These are phyloP conservation scores for Pilaira anomala DNA, from an alignment of 192 early-diverging fungal species.

Conservation along the genomic window DNA sequence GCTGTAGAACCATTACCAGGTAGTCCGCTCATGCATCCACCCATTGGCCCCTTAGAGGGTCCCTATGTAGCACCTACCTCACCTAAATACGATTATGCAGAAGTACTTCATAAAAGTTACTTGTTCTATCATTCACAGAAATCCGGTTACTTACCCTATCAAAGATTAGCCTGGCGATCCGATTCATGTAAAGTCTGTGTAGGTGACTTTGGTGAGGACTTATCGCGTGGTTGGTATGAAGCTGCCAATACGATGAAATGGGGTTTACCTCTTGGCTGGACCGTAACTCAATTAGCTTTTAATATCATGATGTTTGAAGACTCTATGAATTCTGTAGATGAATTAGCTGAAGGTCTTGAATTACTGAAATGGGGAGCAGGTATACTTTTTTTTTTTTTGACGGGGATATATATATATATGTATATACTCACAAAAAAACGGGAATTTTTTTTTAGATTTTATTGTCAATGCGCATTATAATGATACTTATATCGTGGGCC, in stretches of 20 bases:
- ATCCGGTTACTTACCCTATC: conserved; percentile 47
- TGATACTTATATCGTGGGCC: conserved; percentile 47
- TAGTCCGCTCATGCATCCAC: conserved; percentile 34
- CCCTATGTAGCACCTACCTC: conserved; percentile 39
- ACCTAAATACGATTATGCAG: conserved; percentile 51
- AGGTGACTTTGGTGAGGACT: conserved; percentile 50
- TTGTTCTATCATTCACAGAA: conserved; percentile 52
- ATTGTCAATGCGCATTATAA: conserved; percentile 56
- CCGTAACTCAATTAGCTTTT: conserved; percentile 46
- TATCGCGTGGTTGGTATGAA: conserved; percentile 54
- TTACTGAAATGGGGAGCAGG: conserved; percentile 37
- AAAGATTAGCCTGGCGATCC: conserved; percentile 50
- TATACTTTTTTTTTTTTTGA: conserved; percentile 12
- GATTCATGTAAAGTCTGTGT: conserved; percentile 52
- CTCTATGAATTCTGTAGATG: conserved; percentile 40
- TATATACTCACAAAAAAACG: not conserved
- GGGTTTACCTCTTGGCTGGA: conserved; percentile 49
- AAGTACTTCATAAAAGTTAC: conserved; percentile 51
- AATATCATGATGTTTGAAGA: conserved; percentile 45
- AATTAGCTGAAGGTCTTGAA: conserved; percentile 39
- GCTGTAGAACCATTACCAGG: not conserved
- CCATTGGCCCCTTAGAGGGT: conserved; percentile 28
- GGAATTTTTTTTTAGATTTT: conserved; percentile 37
- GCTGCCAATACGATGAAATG: conserved; percentile 62
- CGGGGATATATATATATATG: conserved; percentile 3